Conservation (phyloP, 169 alveolate species). For the Eimeria nieschulzi region DNA sequence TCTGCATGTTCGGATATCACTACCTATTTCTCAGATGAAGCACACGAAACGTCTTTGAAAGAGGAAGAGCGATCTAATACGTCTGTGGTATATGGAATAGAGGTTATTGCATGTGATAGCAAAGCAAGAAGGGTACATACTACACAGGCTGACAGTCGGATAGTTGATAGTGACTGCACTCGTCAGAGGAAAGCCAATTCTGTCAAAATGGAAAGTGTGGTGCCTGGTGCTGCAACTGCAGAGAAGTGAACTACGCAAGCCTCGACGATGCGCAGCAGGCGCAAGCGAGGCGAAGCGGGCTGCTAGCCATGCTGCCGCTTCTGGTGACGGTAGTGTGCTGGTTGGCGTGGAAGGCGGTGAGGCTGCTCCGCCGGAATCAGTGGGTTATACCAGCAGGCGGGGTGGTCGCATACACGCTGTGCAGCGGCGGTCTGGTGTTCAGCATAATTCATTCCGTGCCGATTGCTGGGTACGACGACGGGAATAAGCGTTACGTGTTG, state of each 20-base stretch:
- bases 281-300: background rate
- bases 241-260: background rate
- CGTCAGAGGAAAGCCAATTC: no score
- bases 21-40: no score
- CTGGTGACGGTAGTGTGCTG: slow-evolving; percentile 27
- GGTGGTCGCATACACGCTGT: slow-evolving; percentile 60
- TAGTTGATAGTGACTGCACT: no score
- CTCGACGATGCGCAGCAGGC: background rate
- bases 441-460: slow-evolving; percentile 55
- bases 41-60: no score
- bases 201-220: no score
- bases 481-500: slow-evolving; percentile 34
- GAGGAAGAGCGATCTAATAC: no score
- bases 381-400: slow-evolving; percentile 47
- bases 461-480: slow-evolving; percentile 47
- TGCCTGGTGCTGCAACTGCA: background rate
- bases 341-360: slow-evolving; percentile 20
- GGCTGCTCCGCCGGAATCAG: slow-evolving; percentile 50
- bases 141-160: no score
- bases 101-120: no score
- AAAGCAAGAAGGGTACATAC: no score
- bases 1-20: background rate
- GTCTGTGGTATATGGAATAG: no score
- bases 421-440: slow-evolving; percentile 52
- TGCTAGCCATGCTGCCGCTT: slow-evolving; percentile 16